Evolutionary conservation across 108 stramenopile species (phyloP).

Genomic region (Pseudonitzschia multiseries): DNA sequence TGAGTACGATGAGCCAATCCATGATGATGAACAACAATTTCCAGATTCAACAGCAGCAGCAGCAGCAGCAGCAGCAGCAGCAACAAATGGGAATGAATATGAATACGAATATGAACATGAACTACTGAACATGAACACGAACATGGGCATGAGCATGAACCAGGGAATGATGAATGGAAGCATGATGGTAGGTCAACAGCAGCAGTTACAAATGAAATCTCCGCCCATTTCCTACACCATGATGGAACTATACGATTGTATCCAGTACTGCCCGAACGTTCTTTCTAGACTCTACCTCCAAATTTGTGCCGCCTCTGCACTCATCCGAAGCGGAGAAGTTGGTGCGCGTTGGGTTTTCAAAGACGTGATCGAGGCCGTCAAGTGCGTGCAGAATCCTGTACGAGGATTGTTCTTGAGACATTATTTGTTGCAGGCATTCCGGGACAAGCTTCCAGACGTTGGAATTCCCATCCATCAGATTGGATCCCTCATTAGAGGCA

Average conservation of each 20-base stretch:
- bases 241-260: conserved; percentile 89
- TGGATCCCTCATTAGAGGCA: not conserved
- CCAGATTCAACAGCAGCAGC: not conserved
- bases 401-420: conserved; percentile 97
- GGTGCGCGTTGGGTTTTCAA: conserved; percentile 83
- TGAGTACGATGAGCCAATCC: not conserved
- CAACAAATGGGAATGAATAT: not conserved
- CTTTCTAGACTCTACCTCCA: conserved; percentile 97
- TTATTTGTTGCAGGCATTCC: conserved; percentile 87
- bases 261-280: conserved; percentile 92
- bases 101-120: not conserved
- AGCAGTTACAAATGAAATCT: conserved; percentile 16
- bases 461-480: conserved; percentile 36
- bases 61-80: not conserved
- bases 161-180: not conserved
- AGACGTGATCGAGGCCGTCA: conserved; percentile 94
- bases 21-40: too few species aligned
- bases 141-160: not conserved
- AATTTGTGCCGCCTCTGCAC: conserved; percentile 93
- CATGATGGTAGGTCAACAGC: not conserved
- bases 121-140: not conserved
- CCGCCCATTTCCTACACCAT: conserved; percentile 56
- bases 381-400: conserved; percentile 98
- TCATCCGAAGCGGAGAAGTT: conserved; percentile 82
- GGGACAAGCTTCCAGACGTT: conserved; percentile 92